Base-by-base conservation (phyloP, 495 filamentous ascomycete genomes). In the Penicillium alfredii region DNA sequence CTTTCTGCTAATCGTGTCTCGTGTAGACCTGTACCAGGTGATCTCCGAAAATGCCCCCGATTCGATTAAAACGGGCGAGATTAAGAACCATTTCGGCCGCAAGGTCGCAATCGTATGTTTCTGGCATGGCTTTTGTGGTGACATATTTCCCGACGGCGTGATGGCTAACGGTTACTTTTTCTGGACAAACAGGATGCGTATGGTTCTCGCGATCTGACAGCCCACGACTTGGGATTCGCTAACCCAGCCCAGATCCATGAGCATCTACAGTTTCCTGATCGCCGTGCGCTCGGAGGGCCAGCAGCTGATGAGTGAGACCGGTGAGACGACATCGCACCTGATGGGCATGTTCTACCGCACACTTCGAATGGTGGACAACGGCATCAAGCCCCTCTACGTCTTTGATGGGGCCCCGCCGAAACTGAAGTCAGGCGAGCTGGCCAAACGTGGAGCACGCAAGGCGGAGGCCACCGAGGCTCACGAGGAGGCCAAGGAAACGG, bases 281-380 rank as follows among this genome's bases (percentile, higher is more conserved):
- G 93, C 93, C 10, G 92, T 98, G 24, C 88, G 92, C 32, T 95
- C 88, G 40, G 88, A 93, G 49, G 92, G 92, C 42, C 85, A 98
- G 61, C 88, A 95, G 63, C 78, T 98, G 40, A 97, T 80, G 75
- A 88, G 78, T 53, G 92, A 98, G 45, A 79, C 76, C 25, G 92
- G 92, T 47, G 88, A 96, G 46, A 98, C 92, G 1, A 98, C 92
- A 0, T 97, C 92, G 6, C 92, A 98, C 60, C 68, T 98, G 12
- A 94, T 97, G 90, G 92, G 92, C 47, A 88, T 98, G 82, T 98
- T 98, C 67, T 98, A 98, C 71, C 92, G 92, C 44, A 98, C 92
- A 1, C 74, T 98, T 2, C 86, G 92, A 50, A 96, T 98, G 60
- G 85, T 97, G 58, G 92, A 98, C 63, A 96, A 96, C 51, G 92